Percentiles rank a stretch among this genome's conserved stretches.
Evolutionary conservation across 2,329 filamentous ascomycete species (phyloP).

Genomic region (Fusarium brevicatenulatum): DNA sequence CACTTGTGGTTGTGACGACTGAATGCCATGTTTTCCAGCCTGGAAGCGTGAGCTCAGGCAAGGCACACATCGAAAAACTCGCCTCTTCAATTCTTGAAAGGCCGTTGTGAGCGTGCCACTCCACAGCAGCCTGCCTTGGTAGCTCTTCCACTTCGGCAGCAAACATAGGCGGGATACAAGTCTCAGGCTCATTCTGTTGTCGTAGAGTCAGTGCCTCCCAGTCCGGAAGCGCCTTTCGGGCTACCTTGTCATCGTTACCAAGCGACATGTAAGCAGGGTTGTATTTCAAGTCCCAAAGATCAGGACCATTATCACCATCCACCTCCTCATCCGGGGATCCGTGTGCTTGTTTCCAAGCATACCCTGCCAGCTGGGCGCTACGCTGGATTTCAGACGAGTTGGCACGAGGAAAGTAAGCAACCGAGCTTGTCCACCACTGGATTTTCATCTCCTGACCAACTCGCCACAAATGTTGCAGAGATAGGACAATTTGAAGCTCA

Average conservation of each 20-base stretch:
- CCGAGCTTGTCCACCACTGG: conserved; percentile 77
- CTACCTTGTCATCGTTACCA: conserved; percentile 41
- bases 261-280: conserved; percentile 61
- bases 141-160: conserved; percentile 80
- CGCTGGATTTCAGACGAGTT: conserved; percentile 42
- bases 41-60: conserved; percentile 19
- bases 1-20: conserved; percentile 35
- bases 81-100: conserved; percentile 51
- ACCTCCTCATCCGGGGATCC: conserved; percentile 58
- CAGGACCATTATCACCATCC: conserved; percentile 61
- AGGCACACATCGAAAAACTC: conserved; percentile 41
- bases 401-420: conserved; percentile 74
- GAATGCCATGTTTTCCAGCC: conserved; percentile 48
- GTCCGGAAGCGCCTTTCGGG: conserved; percentile 57
- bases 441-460: conserved; percentile 79
- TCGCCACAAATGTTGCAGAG: conserved; percentile 90
- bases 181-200: conserved; percentile 49
- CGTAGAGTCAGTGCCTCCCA: conserved; percentile 57
- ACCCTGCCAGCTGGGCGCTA: conserved; percentile 56
- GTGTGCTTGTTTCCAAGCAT: conserved; percentile 61
- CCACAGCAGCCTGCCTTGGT: conserved; percentile 77
- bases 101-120: conserved; percentile 83
- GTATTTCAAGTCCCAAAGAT: conserved; percentile 76
- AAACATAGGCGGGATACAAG: conserved; percentile 72
- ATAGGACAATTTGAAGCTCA: conserved; percentile 71